A percentile compares a stretch with the other conserved stretches of the same genome.
These are phyloP conservation scores for Omphalea diandra DNA, from an alignment of 441 rosid genomes.

Conservation along the genomic window DNA sequence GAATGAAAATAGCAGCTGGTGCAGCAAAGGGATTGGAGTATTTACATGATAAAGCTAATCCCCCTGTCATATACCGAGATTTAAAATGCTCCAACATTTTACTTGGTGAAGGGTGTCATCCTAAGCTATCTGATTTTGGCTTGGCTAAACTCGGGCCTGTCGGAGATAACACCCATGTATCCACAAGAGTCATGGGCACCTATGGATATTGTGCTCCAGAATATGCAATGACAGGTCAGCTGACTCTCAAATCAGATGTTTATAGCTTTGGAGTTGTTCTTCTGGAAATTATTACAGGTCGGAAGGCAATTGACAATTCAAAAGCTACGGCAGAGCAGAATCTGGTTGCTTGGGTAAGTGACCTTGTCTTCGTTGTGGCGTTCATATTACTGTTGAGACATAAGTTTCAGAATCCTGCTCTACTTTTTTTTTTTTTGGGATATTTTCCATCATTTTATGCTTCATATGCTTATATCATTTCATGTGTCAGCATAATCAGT, in stretches of 20 bases:
- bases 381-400: background rate
- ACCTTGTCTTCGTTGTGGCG: background rate
- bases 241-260: conserved; percentile 87
- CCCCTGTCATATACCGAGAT: conserved; percentile 95
- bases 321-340: conserved; percentile 76
- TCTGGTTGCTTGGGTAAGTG: conserved; percentile 88
- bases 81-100: conserved; percentile 90
- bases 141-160: conserved; percentile 98
- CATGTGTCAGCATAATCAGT: background rate
- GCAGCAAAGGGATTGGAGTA: conserved; percentile 93
- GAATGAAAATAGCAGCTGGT: conserved; percentile 97
- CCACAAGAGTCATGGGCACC: conserved; percentile 97
- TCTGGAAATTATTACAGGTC: conserved; percentile 86
- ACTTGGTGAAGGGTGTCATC: conserved; percentile 69
- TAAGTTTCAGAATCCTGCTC: background rate
- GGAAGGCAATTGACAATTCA: conserved; percentile 77
- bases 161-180: conserved; percentile 92
- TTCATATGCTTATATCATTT: background rate
- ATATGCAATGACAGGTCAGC: conserved; percentile 98
- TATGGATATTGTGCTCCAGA: conserved; percentile 98
- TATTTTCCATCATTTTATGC: background rate
- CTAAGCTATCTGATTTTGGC: conserved; percentile 94
- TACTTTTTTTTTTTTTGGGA: background rate
- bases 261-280: conserved; percentile 97
- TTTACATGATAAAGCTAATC: conserved; percentile 81